Evolutionary conservation across 805 yeast species (phyloP).

Genomic region (Yarrowia sp.): DNA sequence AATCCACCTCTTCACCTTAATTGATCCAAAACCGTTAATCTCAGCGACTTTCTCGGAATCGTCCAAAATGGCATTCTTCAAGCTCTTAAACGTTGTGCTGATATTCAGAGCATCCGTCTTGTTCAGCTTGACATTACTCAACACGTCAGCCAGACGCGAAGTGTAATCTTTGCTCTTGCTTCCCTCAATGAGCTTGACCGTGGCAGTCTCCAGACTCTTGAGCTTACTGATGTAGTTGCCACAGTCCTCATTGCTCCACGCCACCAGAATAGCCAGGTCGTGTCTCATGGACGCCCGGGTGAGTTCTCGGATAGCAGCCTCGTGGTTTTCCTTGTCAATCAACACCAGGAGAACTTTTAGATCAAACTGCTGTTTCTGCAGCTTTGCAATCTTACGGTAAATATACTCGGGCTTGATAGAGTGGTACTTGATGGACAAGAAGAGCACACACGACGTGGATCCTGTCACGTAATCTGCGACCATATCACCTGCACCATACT

Average conservation of each 20-base stretch:
- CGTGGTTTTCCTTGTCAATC: constrained; percentile 41
- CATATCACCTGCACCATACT: constrained; percentile 28
- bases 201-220: constrained; percentile 33
- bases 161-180: constrained; percentile 31
- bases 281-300: constrained; percentile 36
- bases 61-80: constrained; percentile 31
- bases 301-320: constrained; percentile 36
- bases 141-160: constrained; percentile 34
- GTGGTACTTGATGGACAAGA: constrained; percentile 36
- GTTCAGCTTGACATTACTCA: constrained; percentile 38
- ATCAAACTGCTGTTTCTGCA: constrained; percentile 32
- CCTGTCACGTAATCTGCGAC: constrained; percentile 39
- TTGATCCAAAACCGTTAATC: constrained; percentile 14
- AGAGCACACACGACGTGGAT: constrained; percentile 36
- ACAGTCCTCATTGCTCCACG: constrained; percentile 40
- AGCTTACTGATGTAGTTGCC: constrained; percentile 38
- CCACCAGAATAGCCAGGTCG: constrained; percentile 37
- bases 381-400: constrained; percentile 37
- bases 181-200: constrained; percentile 35
- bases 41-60: constrained; percentile 2
- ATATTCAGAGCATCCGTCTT: constrained; percentile 37
- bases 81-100: constrained; percentile 33
- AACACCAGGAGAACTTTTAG: constrained; percentile 35
- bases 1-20: constrained; percentile 13
- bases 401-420: constrained; percentile 42